Conservation (phyloP, 2,329 filamentous ascomycete species). For the Colletotrichum sp. region DNA sequence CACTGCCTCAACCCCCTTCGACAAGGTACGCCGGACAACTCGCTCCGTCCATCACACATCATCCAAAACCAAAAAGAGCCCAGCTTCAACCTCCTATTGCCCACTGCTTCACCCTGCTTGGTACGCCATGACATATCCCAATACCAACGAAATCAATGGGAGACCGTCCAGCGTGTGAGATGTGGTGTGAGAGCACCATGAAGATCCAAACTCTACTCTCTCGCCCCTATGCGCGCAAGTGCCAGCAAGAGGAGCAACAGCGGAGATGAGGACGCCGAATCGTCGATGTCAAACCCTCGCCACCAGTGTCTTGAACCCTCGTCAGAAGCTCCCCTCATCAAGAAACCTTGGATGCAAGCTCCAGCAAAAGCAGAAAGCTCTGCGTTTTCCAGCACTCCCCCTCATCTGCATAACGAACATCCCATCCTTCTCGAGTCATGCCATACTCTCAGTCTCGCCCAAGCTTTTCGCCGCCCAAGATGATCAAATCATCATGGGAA, state of each 20-base stretch:
- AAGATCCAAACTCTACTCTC: not conserved
- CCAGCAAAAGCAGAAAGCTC: not conserved
- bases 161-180: not conserved
- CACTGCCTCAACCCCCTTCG: slow-evolving; percentile 67
- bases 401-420: not conserved
- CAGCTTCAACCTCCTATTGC: not conserved
- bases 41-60: not conserved
- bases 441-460: not conserved
- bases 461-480: not conserved
- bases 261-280: not conserved
- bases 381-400: not conserved
- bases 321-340: not conserved
- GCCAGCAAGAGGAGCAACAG: not conserved
- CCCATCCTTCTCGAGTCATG: slow-evolving; percentile 8
- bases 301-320: slow-evolving; percentile 21
- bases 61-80: not conserved
- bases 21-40: slow-evolving; percentile 49
- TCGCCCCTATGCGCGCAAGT: not conserved
- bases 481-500: not conserved
- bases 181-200: not conserved
- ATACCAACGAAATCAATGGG: not conserved
- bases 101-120: slow-evolving; percentile 2
- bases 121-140: slow-evolving; percentile 3
- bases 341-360: slow-evolving; percentile 2
- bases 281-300: slow-evolving; percentile 7